Percentiles rank a stretch among this genome's conserved stretches.
These are phyloP conservation scores for Apiotrichum sp. DNA, from an alignment of 1,284 basidiomycete species.

Conservation along the genomic window DNA sequence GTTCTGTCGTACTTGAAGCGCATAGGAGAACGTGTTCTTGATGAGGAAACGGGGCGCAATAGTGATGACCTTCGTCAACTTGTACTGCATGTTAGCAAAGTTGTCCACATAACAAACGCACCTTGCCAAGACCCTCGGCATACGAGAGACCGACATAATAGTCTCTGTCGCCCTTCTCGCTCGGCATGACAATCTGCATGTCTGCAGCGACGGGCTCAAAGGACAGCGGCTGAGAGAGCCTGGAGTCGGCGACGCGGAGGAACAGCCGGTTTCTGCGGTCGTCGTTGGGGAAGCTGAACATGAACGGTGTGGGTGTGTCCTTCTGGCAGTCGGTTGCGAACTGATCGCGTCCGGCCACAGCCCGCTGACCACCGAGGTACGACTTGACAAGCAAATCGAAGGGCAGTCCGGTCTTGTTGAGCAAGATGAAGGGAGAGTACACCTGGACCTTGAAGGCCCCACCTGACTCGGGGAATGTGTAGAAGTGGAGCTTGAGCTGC, in stretches of 20 bases:
- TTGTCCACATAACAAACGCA: slow-evolving; percentile 16
- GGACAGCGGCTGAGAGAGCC: slow-evolving; percentile 83
- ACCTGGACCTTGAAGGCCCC: slow-evolving; percentile 99
- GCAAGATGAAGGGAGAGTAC: slow-evolving; percentile 82
- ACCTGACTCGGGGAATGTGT: slow-evolving; percentile 81
- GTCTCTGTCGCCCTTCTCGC: slow-evolving; percentile 65
- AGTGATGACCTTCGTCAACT: slow-evolving; percentile 90
- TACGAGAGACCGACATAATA: slow-evolving; percentile 86
- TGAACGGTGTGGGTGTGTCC: slow-evolving; percentile 64
- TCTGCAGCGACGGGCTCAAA: slow-evolving; percentile 90
- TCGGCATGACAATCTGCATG: slow-evolving; percentile 69
- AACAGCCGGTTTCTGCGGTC: slow-evolving; percentile 79
- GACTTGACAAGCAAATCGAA: slow-evolving; percentile 72
- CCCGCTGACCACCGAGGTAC: slow-evolving; percentile 64
- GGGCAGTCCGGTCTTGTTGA: slow-evolving; percentile 89
- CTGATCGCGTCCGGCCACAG: slow-evolving; percentile 72
- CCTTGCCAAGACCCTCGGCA: slow-evolving; percentile 83
- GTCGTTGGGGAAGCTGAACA: slow-evolving; percentile 76
- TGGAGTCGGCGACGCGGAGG: slow-evolving; percentile 77
- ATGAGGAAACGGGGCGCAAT: slow-evolving; percentile 85
- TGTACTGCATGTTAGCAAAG: slow-evolving; percentile 56
- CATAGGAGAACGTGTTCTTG: slow-evolving; percentile 67
- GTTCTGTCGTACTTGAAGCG: slow-evolving; percentile 79
- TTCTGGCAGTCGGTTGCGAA: slow-evolving; percentile 51
- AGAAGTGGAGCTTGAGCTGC: slow-evolving; percentile 77